Base-by-base conservation (phyloP, 2,329 filamentous ascomycete genomes). In the Phyllosticta citrichinensis region DNA sequence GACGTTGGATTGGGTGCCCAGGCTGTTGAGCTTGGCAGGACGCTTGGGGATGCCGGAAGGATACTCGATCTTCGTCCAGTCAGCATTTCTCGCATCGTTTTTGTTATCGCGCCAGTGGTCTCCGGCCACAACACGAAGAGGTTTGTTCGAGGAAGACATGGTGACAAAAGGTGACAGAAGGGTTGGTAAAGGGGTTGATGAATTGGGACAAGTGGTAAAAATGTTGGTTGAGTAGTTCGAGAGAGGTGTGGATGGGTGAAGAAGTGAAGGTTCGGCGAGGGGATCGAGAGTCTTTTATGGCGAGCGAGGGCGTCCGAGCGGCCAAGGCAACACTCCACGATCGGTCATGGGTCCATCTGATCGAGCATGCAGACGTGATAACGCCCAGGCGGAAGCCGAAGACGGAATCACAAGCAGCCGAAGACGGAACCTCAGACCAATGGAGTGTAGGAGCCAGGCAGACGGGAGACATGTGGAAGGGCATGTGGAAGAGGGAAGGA, bases 1-100 rank as follows among this genome's bases (percentile, higher is more conserved):
- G 20, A 82, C 67, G 40, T 69, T 68, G 30, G 72, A 68, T 24
- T 73, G 66, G 33, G 65, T 71, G 47, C 79, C 80, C 50, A 72
- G 69, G 53, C 62, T 72, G 62, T 71, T 74, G 68, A 74, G 69
- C 58, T 67, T 67, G 33, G 66, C 67, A 10, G 73, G 77, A 9
- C 75, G 75, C 50, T 64, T 64, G 14, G 71, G 69, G 14, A 76
- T 70, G 4, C 62, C 50, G 0, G 51, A 12, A 2, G 72, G 71
- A 9, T 70, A 57, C 1, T 62, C 33, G 19, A 68, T 52, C 72
- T 73, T 64, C 17, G 27, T 27, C 52, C 52, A 53, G 24, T 60
- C 24, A 56, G 53, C 33, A 12, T 55, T 25, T 9, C 30, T 8
- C 9, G 55, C 52, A 10, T 40, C 40, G 22, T 52, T 17, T 17